Base-by-base conservation (phyloP, 2,329 filamentous ascomycete genomes). In the Venturia asperata region DNA sequence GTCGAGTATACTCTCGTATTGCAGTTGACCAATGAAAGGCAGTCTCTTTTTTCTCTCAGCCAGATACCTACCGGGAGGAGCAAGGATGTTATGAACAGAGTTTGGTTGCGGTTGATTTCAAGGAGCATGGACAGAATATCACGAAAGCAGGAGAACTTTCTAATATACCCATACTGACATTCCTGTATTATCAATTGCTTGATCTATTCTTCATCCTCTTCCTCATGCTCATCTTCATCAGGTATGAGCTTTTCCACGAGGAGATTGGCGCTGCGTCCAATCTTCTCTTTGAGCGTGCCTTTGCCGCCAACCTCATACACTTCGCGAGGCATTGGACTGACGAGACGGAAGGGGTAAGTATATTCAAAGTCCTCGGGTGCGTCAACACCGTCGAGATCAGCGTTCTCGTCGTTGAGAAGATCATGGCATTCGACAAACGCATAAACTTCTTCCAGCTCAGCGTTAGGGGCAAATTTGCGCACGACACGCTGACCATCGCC, bases 361-460 rank as follows among this genome's bases (percentile, higher is more conserved):
- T 97, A 92, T 69, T 87, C 80, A 73, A 94, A 97, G 15, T 79
- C 84, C 27, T 82, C 78, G 0, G 91, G 91, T 70, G 85, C 76
- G 4, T 77, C 72, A 0, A 75, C 76, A 41, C 78, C 73, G 19
- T 76, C 74, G 3, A 58, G 30, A 4, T 67, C 65, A 6, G 71
- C 68, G 21, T 74, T 75, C 27, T 72, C 75, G 1, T 77, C 76
- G 43, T 82, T 76, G 3, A 92, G 70, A 6, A 88, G 70, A 63
- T 91, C 87, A 73, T 92, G 88, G 77, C 93, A 97, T 73, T 99
- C 94, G 2, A 97, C 92, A 77, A 96, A 97, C 0, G 93, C 94
- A 75, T 97, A 97, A 6, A 99, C 78, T 71, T 97, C 92, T 73
- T 97, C 93, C 45, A 97, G 79, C 1, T 83, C 81, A 0, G 89